phyloP scores from a whole-genome alignment of 1,284 basidiomycete genomes.

The Ustilago trichophora region DNA sequence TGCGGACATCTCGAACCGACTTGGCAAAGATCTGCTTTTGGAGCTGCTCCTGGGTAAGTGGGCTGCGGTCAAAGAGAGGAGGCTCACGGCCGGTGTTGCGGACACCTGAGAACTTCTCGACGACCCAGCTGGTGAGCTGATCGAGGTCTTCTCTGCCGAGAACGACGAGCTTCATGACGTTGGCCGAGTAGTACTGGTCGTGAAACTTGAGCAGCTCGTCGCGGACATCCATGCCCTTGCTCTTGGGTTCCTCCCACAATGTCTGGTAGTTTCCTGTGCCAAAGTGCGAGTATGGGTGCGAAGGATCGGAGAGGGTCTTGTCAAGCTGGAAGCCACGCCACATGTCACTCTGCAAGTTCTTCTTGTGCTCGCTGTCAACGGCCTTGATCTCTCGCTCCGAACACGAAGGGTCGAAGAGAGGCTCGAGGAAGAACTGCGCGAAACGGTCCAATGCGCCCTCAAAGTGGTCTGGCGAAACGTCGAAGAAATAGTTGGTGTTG shows the following conservation, averaged over 20 bases:
- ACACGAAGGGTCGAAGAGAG: slow-evolving; percentile 88
- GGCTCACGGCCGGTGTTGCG: slow-evolving; percentile 75
- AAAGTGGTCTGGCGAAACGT: slow-evolving; percentile 85
- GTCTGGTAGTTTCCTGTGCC: slow-evolving; percentile 89
- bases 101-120: slow-evolving; percentile 80
- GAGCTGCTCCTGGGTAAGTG: slow-evolving; percentile 66
- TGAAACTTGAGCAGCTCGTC: slow-evolving; percentile 95
- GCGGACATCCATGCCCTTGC: slow-evolving; percentile 82
- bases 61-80: slow-evolving; percentile 80
- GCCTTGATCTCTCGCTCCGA: slow-evolving; percentile 94
- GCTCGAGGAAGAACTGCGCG: slow-evolving; percentile 91
- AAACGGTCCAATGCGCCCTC: slow-evolving; percentile 88
- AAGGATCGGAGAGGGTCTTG: slow-evolving; percentile 79
- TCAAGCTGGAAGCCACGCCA: slow-evolving; percentile 98
- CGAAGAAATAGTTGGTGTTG: slow-evolving; percentile 94
- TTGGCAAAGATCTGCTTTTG: slow-evolving; percentile 85
- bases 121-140: slow-evolving; percentile 77
- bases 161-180: slow-evolving; percentile 90
- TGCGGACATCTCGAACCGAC: slow-evolving; percentile 89
- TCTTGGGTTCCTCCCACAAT: slow-evolving; percentile 74
- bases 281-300: slow-evolving; percentile 92
- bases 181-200: slow-evolving; percentile 88
- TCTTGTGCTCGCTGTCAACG: slow-evolving; percentile 97
- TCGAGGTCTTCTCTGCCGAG: slow-evolving; percentile 89
- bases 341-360: slow-evolving; percentile 92